Conservation (phyloP, 805 yeast species). For the Candida silvatica region DNA sequence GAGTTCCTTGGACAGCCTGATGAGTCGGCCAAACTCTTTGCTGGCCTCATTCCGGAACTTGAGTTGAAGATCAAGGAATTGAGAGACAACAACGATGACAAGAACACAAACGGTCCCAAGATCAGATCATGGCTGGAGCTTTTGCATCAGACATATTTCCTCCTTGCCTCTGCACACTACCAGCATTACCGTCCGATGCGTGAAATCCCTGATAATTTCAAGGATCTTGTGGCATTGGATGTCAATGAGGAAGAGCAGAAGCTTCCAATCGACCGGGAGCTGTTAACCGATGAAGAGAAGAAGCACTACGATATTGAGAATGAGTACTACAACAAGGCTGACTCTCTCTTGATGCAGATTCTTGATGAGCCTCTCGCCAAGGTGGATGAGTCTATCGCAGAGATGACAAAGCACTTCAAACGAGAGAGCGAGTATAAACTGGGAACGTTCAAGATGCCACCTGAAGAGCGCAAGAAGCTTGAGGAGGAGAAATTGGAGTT, state of each 20-base stretch:
- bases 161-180: conserved; percentile 66
- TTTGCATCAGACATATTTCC: conserved; percentile 70
- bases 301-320: conserved; percentile 38
- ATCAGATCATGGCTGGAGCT: conserved; percentile 46
- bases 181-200: conserved; percentile 37
- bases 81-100: conserved; percentile 1
- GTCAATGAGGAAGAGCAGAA: conserved; percentile 16
- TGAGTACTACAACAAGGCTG: conserved; percentile 52
- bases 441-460: not conserved
- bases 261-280: conserved; percentile 15
- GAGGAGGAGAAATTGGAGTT: not conserved
- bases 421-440: conserved; percentile 5
- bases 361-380: conserved; percentile 34
- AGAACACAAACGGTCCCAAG: conserved; percentile 9
- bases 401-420: conserved; percentile 14
- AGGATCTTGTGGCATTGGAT: conserved; percentile 19
- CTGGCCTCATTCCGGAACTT: conserved; percentile 28
- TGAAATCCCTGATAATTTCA: conserved; percentile 23
- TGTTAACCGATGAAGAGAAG: conserved; percentile 14
- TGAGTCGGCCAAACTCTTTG: conserved; percentile 41
- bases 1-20: conserved; percentile 50
- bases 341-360: conserved; percentile 43
- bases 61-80: conserved; percentile 12
- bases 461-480: not conserved
- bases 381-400: conserved; percentile 22